Conservation (phyloP, 495 filamentous ascomycete species). For the Chlorociboria aeruginascens region DNA sequence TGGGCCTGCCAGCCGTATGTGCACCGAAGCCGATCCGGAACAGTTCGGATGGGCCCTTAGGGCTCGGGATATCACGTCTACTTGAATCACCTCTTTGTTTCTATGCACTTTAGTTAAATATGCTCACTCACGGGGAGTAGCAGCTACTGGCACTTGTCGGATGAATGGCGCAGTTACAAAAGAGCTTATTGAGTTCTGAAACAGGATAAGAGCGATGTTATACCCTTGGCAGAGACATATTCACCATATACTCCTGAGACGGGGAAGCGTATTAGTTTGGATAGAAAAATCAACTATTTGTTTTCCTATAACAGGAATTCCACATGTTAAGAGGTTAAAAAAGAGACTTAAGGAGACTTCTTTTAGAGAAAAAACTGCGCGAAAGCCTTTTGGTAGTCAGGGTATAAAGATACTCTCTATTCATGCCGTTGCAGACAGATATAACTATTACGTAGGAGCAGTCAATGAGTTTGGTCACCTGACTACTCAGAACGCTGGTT, state of each 20-base stretch:
- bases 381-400: background rate
- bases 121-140: background rate
- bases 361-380: background rate
- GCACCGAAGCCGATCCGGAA: background rate
- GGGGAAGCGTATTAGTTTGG: background rate
- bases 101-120: background rate
- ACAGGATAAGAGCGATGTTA: background rate
- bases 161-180: background rate
- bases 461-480: background rate
- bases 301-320: background rate
- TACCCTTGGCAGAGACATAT: background rate
- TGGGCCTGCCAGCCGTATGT: no score
- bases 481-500: no score
- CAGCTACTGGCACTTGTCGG: background rate
- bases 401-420: background rate
- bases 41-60: background rate
- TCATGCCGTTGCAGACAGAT: background rate
- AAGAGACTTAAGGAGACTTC: background rate
- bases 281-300: background rate
- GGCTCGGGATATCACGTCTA: background rate
- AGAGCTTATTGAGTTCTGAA: conserved; percentile 1
- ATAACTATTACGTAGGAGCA: conserved; percentile 2
- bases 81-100: conserved; percentile 4
- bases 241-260: background rate
- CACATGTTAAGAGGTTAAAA: background rate